Evolutionary conservation across 2,329 filamentous ascomycete species (phyloP).

Genomic region (Ophiostoma montium): DNA sequence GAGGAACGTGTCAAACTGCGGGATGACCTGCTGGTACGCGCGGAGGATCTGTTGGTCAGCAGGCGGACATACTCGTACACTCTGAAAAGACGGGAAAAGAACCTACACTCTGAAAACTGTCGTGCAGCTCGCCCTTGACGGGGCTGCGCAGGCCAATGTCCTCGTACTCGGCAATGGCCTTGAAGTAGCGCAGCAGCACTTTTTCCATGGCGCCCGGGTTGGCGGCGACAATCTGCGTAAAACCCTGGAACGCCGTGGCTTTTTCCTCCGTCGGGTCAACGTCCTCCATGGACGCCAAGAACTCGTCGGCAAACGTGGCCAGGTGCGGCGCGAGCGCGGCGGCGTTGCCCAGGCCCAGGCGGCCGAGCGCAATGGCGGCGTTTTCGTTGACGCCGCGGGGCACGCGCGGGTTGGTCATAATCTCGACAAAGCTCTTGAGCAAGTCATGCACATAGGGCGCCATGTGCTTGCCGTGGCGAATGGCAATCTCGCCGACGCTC

Average conservation of each 20-base stretch:
- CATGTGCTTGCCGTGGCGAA: constrained; percentile 64
- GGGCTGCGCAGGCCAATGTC: constrained; percentile 46
- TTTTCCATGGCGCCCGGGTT: constrained; percentile 91
- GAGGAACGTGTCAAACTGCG: constrained; percentile 42
- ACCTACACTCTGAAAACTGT: constrained; percentile 63
- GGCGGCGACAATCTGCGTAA: constrained; percentile 67
- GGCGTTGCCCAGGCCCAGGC: constrained; percentile 68
- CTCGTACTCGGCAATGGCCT: constrained; percentile 65
- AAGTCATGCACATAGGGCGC: constrained; percentile 63
- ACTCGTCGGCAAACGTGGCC: constrained; percentile 64
- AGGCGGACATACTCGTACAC: neutral
- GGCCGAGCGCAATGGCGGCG: constrained; percentile 80
- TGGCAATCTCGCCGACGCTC: constrained; percentile 84
- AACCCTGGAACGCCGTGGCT: constrained; percentile 81
- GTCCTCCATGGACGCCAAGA: constrained; percentile 67
- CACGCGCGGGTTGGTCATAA: constrained; percentile 72
- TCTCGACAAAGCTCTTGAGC: constrained; percentile 62
- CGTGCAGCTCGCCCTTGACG: constrained; percentile 50
- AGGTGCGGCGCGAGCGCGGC: constrained; percentile 67
- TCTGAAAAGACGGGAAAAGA: neutral
- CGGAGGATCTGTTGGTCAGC: constrained; percentile 29
- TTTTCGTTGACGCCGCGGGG: constrained; percentile 85
- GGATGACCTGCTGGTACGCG: constrained; percentile 44
- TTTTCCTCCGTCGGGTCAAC: constrained; percentile 89
- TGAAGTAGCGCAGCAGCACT: constrained; percentile 68